Evolutionary conservation across 75 land plant genomes (phyloP), one percentile per base, ranked within the genome.

Genomic region (Azolla pinnata): DNA sequence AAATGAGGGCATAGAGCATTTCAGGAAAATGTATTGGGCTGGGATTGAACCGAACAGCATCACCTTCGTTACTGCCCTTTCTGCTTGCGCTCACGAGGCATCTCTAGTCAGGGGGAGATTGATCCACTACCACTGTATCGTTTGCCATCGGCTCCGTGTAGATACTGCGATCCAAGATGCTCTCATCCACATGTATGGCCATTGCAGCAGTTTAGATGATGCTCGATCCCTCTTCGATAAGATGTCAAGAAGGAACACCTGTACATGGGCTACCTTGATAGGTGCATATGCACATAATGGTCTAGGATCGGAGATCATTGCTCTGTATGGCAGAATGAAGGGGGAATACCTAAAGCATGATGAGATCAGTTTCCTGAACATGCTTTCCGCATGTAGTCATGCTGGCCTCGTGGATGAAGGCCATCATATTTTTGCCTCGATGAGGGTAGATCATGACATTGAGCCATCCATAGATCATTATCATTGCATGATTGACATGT

Each of bases 111-210:
- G 21, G 14, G 49, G 49, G 3, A 46, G 49, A 17, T 18, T 46
- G 2, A 2, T 46, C 21, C 21, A 4, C 49, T 18, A 46, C 2
- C 14, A 46, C 21, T 46, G n/a, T 4, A 4, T 2, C n/a, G 14
- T 3, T 4, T 46, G 17, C 49, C 45, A 56, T 26, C 20, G 38
- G 21, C 40, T 59, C 19, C 32, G 52, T 16, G 46, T 10, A 4
- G 47, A 71, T 0, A 17, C 57, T n/a, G 58, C 33, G 32, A 68
- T 60, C 0, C 61, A 61, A 5, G 65, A 57, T 61, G 75, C 68
- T 20, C 35, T 65, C 10, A 30, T 72, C 10, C 63, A 72, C 63
- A 72, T 72, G 75, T 72, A 72, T 45, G 63, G 67, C 2, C 60
- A 72, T 26, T 72, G 75, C 46, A 59, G 68, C 17, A 33, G 59